Evolutionary conservation across 495 filamentous ascomycete species (phyloP), one percentile per base, ranked within the genome.

Genomic region (Penicillium nucicola): DNA sequence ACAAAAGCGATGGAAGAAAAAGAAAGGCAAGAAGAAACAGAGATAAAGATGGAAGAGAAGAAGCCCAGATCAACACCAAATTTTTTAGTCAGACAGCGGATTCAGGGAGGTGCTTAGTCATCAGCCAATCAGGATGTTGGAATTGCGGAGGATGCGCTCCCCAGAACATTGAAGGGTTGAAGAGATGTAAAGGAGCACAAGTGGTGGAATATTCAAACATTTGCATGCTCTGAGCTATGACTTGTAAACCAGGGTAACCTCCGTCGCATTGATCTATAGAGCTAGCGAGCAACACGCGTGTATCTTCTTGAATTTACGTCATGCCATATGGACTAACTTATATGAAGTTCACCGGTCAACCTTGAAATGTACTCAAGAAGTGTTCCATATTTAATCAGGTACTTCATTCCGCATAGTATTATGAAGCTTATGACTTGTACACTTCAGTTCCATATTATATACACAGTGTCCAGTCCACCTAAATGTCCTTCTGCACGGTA

Each of bases 91-190:
- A 56, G 17, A 45, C 34, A 31, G 19, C 31, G 45, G 23, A 25
- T 19, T 36, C 42, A 61, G 62, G 65, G 52, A 52, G 46, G 65
- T 28, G 25, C 70, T 75, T 70, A 76, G 68, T 76, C 68, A 76
- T 57, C 19, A 11, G 28, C 72, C 71, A 76, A 76, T 76, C 63
- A 70, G 35, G 5, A n/a, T 14, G 10, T 46, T 30, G 36, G 57
- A 55, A 68, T 73, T 76, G 72, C 69, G 67, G 69, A 69, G 57
- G 41, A 56, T 38, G 13, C 40, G n/a, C 43, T 55, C 49, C 48
- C 52, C 42, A 50, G 31, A 41, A n/a, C 38, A 36, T 10, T 19
- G 9, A 38, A 7, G 35, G n/a, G 15, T 17, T 38, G 5, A 38
- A 28, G 5, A 28, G 25, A 28, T 28, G 25, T 8, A 37, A 28